Evolutionary conservation across 2,329 filamentous ascomycete genomes (phyloP), one percentile per base, ranked within the genome.

Genomic region (Malbranchea zuffiana): DNA sequence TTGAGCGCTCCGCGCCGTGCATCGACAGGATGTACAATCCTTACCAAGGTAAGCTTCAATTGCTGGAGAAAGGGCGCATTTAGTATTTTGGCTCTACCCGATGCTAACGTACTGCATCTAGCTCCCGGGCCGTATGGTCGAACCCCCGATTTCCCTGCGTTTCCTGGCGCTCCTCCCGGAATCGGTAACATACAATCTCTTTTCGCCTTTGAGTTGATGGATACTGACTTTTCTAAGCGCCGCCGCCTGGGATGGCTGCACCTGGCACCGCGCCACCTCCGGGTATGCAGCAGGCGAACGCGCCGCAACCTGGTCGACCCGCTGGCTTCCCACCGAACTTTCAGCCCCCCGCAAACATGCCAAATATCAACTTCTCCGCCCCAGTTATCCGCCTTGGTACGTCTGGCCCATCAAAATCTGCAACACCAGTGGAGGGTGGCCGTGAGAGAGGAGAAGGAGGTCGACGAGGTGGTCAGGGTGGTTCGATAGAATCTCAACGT

Each of bases 351-450:
- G 69, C 82, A 34, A 94, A 90, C 56, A 83, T 95, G 72, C 86
- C 88, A 35, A 92, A 93, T 59, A 94, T 98, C 68, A 95, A 98
- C 67, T 94, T 96, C 68, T 93, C 83, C 53, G 90, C 90, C 23
- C 87, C 88, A 39, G 86, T 96, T 42, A 96, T 98, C 54, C 82
- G 90, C 38, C 73, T 98, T 30, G 90, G 88, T 27, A 88, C 86
- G 1, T 74, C 79, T 3, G 74, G 65, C 13, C 60, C 76, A 2
- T 62, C 72, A n/a, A 84, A 84, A 53, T 67, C 78, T 17, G 53
- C 60, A 23, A 63, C 62, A 33, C 57, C 52, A 20, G 39, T 50
- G 12, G 62, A 63, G 24, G 57, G 58, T 30, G 60, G 59, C 37
- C 41, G 68, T 67, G 47, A 63, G 67, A 53, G 61, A 44, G 58